Evolutionary conservation across 495 filamentous ascomycete species (phyloP).

Genomic region (Hypoxylon intermedium): DNA sequence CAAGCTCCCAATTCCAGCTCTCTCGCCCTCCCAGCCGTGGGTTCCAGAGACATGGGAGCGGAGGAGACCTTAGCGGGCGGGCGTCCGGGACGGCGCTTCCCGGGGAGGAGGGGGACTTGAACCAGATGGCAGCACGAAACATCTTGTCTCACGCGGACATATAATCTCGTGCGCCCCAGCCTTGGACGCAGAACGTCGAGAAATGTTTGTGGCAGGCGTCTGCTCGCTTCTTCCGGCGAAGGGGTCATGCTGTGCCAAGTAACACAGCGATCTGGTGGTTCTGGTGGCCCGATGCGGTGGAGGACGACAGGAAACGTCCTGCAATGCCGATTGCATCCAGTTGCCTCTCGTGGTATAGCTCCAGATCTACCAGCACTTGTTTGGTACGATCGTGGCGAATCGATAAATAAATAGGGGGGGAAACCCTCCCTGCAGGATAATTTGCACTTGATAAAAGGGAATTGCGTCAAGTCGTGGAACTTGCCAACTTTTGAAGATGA

Average conservation of each 20-base stretch:
- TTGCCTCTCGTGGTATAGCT: conserved; percentile 16
- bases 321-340: conserved; percentile 12
- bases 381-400: conserved; percentile 34
- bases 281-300: conserved; percentile 34
- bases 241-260: conserved; percentile 35
- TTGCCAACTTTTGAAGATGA: conserved; percentile 35
- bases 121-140: conserved; percentile 22
- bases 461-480: conserved; percentile 34
- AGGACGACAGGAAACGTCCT: conserved; percentile 38
- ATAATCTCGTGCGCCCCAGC: conserved; percentile 30
- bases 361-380: conserved; percentile 20
- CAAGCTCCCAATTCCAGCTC: too few relatives aligned
- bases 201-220: conserved; percentile 33
- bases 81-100: conserved; percentile 15
- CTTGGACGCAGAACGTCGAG: conserved; percentile 28
- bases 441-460: conserved; percentile 34
- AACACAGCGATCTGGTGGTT: conserved; percentile 36
- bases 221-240: conserved; percentile 42
- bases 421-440: conserved; percentile 37
- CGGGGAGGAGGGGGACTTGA: conserved; percentile 11
- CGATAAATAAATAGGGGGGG: conserved; percentile 28
- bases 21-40: too few relatives aligned
- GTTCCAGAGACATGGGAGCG: too few relatives aligned
- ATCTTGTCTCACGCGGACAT: conserved; percentile 40
- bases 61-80: too few relatives aligned